Percentiles rank a stretch among this genome's conserved stretches.
These are phyloP conservation scores for Nitzschia sp. DNA, from an alignment of 108 stramenopile genomes.

Conservation along the genomic window DNA sequence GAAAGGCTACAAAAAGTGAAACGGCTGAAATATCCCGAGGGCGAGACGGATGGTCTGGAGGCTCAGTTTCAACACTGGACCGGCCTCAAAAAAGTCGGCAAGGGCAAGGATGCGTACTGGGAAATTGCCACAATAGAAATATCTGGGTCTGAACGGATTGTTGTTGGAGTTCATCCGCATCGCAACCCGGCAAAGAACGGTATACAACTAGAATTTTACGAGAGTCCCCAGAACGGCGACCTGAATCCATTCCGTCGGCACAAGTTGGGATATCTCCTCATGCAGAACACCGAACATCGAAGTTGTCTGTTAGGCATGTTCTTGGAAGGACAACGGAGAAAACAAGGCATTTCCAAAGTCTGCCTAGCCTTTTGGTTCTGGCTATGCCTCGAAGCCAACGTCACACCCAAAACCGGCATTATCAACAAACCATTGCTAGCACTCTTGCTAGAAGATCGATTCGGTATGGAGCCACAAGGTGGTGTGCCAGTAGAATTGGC, in stretches of 20 bases:
- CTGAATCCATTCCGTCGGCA: neutral
- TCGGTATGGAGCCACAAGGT: slow-evolving; percentile 29
- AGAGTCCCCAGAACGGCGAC: neutral
- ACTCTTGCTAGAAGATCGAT: slow-evolving; percentile 44
- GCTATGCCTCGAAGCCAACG: slow-evolving; percentile 30
- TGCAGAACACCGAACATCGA: slow-evolving; percentile 26
- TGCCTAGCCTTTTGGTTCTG: slow-evolving; percentile 43
- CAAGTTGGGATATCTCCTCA: slow-evolving; percentile 48
- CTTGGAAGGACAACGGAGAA: slow-evolving; percentile 18
- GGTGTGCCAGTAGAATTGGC: slow-evolving; percentile 34
- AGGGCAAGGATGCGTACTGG: slow-evolving; percentile 38
- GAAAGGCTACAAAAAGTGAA: slow-evolving; percentile 7
- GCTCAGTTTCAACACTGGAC: slow-evolving; percentile 39
- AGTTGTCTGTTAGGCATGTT: slow-evolving; percentile 44
- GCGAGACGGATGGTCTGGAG: neutral
- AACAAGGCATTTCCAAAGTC: slow-evolving; percentile 42
- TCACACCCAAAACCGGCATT: slow-evolving; percentile 41
- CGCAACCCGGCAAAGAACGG: slow-evolving; percentile 47
- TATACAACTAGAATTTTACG: slow-evolving; percentile 39
- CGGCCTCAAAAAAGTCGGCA: slow-evolving; percentile 23
- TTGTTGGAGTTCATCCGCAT: slow-evolving; percentile 40
- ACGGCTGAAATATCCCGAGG: slow-evolving; percentile 2
- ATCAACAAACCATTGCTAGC: slow-evolving; percentile 50
- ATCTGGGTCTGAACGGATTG: slow-evolving; percentile 4
- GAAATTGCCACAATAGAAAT: slow-evolving; percentile 13